phyloP scores from a whole-genome alignment of 441 rosid genomes.

The Adansonia madagascariensis region DNA sequence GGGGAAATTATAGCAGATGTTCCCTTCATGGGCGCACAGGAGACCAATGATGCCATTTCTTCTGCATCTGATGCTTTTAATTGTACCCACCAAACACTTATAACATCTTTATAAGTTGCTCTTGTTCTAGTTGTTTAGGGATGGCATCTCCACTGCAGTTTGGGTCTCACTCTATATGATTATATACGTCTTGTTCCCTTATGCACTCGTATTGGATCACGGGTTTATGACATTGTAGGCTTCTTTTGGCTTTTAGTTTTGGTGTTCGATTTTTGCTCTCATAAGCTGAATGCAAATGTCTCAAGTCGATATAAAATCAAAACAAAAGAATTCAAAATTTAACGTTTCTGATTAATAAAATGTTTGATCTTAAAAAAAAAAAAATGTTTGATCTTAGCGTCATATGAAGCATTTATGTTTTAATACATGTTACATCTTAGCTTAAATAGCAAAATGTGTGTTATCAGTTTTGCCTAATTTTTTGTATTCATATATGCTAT shows the following conservation, averaged over 20 bases:
- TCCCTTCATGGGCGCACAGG: constrained; percentile 79
- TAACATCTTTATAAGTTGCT: not conserved
- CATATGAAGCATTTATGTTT: not conserved
- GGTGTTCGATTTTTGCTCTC: not conserved
- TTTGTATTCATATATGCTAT: not conserved
- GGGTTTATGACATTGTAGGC: not conserved
- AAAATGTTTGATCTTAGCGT: not conserved
- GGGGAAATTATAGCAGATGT: constrained; percentile 79
- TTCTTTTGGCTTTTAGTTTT: not conserved
- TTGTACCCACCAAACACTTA: constrained; percentile 45
- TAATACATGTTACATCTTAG: not conserved
- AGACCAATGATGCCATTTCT: constrained; percentile 87
- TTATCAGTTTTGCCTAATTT: not conserved
- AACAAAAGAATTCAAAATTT: not conserved
- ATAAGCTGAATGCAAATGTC: not conserved
- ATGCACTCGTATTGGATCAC: not conserved
- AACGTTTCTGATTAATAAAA: not conserved
- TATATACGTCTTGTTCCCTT: not conserved
- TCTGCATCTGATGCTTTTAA: constrained; percentile 75
- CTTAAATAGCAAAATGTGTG: not conserved
- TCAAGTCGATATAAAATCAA: not conserved
- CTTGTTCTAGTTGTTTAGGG: not conserved
- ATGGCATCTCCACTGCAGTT: not conserved
- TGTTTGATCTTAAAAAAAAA: not conserved
- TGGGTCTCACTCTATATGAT: not conserved